Evolutionary conservation across 805 yeast genomes (phyloP), one percentile per base, ranked within the genome.

Genomic region (Debaryomyces castellii): DNA sequence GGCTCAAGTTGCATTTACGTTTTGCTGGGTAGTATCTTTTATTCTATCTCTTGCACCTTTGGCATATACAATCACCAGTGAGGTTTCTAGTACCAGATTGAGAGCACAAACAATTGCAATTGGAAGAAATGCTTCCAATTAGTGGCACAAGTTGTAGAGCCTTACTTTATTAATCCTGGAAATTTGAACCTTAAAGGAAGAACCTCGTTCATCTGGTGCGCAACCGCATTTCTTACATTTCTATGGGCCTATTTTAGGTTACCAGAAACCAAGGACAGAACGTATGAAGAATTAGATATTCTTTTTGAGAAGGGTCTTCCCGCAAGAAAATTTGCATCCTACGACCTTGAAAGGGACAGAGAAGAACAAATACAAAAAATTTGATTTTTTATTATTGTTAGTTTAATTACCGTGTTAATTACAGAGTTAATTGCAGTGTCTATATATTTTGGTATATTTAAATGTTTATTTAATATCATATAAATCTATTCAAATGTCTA

Each of bases 101-200:
- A 66, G 79, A 59, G 55, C 71, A 36, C 71, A 72, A 53, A 64
- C 79, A 1, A 56, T 73, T 40, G 71, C 71, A 32, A 28, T 59
- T 17, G 64, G 72, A 42, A 48, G 60, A 48, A 54, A 52, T 47
- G 80, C 54, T 22, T 55, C 55, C 42, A 64, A 68, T 62, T 66
- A 41, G 57, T 68, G 47, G 59, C 66, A 44, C 53, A 70, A 16
- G 61, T 77, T 40, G 63, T 73, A 38, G 57, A 52, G 36, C 83
- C 83, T 11, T 76, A 75, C 53, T 67, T 78, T 74, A 63, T 78
- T 52, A 78, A 77, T 51, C 74, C 80, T 1, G 59, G 59, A 16
- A 64, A 66, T 28, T 77, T 75, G 48, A 68, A 78, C 51, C 62
- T 74, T 72, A 70, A 74, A 27, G 78, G 76, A 14, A 76, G 76